Evolutionary conservation across 108 stramenopile genomes (phyloP).

Genomic region (Cyclotella atomus): DNA sequence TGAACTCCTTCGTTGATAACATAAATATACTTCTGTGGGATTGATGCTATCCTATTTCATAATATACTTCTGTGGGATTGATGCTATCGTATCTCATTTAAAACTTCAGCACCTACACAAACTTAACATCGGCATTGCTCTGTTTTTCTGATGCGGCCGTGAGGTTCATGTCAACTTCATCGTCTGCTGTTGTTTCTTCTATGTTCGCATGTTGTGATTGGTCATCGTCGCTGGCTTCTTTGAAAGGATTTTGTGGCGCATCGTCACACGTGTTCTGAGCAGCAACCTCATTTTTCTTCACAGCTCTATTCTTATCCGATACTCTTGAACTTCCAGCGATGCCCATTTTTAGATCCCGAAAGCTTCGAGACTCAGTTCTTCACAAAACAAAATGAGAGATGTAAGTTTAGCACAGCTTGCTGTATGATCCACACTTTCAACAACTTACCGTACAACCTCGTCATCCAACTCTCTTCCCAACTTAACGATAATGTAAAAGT

Average conservation of each 20-base stretch:
- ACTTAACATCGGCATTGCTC: neutral
- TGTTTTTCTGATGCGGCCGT: neutral
- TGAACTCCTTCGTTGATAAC: no score
- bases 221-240: neutral
- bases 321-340: constrained; percentile 29
- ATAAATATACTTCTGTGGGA: no score
- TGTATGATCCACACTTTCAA: neutral
- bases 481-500: neutral
- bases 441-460: constrained; percentile 12
- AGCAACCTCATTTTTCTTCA: neutral
- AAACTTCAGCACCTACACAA: neutral
- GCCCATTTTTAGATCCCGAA: constrained; percentile 42
- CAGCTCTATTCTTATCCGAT: neutral
- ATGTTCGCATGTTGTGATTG: no score
- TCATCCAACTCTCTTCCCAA: constrained; percentile 25
- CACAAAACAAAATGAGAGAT: neutral
- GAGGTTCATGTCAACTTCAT: neutral
- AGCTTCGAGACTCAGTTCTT: constrained; percentile 29
- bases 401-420: neutral
- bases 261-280: no score
- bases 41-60: no score
- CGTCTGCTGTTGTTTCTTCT: no score
- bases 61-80: no score
- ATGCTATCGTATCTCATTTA: no score
- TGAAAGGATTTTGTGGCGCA: constrained; percentile 1